Evolutionary conservation across 176 grass and related monocot species (phyloP).

Genomic region (Elymus sibiricus): DNA sequence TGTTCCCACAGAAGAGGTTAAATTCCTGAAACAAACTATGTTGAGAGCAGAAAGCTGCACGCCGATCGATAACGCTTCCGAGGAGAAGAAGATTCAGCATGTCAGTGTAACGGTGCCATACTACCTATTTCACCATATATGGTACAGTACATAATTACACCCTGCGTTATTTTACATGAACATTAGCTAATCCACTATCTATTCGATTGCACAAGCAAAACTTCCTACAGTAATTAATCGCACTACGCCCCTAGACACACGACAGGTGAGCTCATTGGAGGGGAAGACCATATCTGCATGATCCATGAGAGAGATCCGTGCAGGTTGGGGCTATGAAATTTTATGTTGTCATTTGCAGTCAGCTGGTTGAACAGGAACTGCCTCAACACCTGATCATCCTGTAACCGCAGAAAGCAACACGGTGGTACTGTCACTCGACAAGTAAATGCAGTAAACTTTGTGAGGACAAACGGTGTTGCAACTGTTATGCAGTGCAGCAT

Average conservation of each 20-base stretch:
- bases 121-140: background rate
- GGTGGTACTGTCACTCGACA: background rate
- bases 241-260: background rate
- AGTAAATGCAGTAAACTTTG: background rate
- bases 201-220: slow-evolving; percentile 16
- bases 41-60: background rate
- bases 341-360: background rate
- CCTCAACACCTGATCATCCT: background rate
- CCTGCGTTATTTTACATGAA: background rate
- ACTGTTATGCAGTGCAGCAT: background rate
- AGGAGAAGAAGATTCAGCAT: background rate
- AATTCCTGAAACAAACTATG: too few species aligned
- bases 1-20: too few species aligned
- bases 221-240: slow-evolving; percentile 4
- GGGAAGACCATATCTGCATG: background rate
- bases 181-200: slow-evolving; percentile 6
- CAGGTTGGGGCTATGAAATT: background rate
- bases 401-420: background rate
- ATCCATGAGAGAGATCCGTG: background rate
- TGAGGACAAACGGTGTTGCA: background rate
- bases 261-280: background rate
- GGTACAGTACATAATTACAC: background rate
- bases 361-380: background rate
- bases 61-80: background rate
- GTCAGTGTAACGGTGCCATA: background rate